Evolutionary conservation across 169 alveolate genomes (phyloP), one percentile per base, ranked within the genome.

Genomic region (Plasmodium coatneyi): DNA sequence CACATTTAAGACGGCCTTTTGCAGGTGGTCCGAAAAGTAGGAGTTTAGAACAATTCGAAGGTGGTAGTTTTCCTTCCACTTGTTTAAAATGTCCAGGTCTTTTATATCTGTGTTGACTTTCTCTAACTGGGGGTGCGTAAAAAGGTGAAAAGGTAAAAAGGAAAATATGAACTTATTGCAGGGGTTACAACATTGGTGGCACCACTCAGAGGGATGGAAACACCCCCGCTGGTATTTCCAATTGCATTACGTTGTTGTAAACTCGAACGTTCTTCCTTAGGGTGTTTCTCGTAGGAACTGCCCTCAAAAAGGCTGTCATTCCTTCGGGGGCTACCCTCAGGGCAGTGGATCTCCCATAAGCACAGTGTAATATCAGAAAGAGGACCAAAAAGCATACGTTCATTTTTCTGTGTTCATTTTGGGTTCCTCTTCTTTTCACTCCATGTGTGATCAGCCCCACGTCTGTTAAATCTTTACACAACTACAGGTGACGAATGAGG

Each of bases 21-120:
- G 93, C 56, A 87, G 32, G 81, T 87, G 93, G 34, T 87, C 93
- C 66, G 93, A 87, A 87, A 87, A 87, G 54, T 87, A 87, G 0
- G 93, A 87, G 71, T 80, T 80, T 34, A 87, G 71, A 16, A 87
- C 32, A n/a, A 87, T 87, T 7, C 87, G 81, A 0, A 87, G 56
- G 46, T 87, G 89, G 76, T 87, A 87, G 81, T 87, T 87, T 32
- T 87, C 89, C 22, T 46, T 79, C 93, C 93, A 87, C 78, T 87
- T 87, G 41, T 87, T 87, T 66, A 87, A 79, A 60, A 87, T 87
- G 54, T 87, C 93, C 39, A 72, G 16, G 7, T 87, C 72, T 87
- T 87, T 87, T 79, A 87, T 22, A 52, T 78, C 83, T 1, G 43
- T 79, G 72, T 87, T 41, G 10, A 87, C 93, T 41, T 87, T 87